Evolutionary conservation across 2,329 filamentous ascomycete species (phyloP).

Genomic region (Celoporthe dispersa): DNA sequence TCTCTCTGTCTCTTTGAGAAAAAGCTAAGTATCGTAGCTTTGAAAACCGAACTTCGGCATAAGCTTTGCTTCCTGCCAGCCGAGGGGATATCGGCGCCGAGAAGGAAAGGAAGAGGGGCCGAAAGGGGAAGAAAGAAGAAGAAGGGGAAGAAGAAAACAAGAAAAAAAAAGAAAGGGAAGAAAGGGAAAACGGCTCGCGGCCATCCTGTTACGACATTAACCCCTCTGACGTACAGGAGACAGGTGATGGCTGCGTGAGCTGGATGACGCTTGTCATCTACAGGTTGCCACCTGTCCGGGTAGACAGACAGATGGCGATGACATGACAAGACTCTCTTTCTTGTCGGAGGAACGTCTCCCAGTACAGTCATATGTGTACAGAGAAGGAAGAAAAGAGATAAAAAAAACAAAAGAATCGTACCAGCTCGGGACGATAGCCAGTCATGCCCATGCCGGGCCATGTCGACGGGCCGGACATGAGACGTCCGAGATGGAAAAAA

Average conservation of each 20-base stretch:
- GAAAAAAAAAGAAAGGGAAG: too few species aligned
- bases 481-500: not conserved
- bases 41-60: not conserved
- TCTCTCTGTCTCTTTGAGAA: not conserved
- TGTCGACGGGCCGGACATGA: not conserved
- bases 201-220: not conserved
- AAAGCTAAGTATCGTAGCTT: not conserved
- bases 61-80: not conserved
- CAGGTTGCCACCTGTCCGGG: not conserved
- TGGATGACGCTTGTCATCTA: slow-evolving; percentile 2
- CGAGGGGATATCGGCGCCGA: not conserved
- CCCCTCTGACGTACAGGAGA: slow-evolving; percentile 2
- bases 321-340: not conserved
- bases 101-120: not conserved
- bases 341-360: not conserved
- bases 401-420: not conserved
- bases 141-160: too few species aligned
- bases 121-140: not conserved
- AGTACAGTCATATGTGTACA: not conserved
- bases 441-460: not conserved
- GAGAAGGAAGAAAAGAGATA: not conserved
- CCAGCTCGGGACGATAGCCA: not conserved
- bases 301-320: not conserved
- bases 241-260: not conserved
- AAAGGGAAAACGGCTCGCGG: not conserved